Conservation (phyloP, 208 protist genomes). For the Leishmania tropica region DNA sequence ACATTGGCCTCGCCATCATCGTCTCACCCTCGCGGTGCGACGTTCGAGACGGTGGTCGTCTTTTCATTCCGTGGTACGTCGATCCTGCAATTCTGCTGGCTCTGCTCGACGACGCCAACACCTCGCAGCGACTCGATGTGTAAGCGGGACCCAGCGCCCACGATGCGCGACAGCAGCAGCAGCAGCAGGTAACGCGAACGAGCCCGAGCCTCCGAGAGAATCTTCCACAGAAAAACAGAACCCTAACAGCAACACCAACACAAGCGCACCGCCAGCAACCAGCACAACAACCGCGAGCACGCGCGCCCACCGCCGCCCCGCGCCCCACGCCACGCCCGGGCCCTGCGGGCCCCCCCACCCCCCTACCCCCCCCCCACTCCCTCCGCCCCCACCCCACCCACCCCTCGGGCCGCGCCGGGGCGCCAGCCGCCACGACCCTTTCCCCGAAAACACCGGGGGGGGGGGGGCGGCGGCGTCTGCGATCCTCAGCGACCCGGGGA, state of each 20-base stretch:
- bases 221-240: neutral
- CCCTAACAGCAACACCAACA: neutral
- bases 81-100: constrained; percentile 69
- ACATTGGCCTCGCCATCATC: constrained; percentile 62
- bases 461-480: too few species aligned
- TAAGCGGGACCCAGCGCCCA: neutral
- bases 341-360: too few species aligned
- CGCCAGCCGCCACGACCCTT: too few species aligned
- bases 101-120: constrained; percentile 34
- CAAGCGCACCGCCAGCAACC: too few species aligned
- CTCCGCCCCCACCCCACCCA: too few species aligned
- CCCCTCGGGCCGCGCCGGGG: too few species aligned
- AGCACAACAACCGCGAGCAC: too few species aligned
- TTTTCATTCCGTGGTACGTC: constrained; percentile 83
- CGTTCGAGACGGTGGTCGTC: constrained; percentile 73
- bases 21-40: constrained; percentile 69
- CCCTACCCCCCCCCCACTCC: too few species aligned
- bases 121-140: neutral
- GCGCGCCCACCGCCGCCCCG: too few species aligned
- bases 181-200: neutral
- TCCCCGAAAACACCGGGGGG: too few species aligned
- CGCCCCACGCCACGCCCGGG: too few species aligned
- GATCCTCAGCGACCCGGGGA: too few species aligned
- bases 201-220: neutral
- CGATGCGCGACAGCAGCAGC: neutral